Base-by-base conservation (phyloP, 2,329 filamentous ascomycete species). In the Exophiala xenobiotica region DNA sequence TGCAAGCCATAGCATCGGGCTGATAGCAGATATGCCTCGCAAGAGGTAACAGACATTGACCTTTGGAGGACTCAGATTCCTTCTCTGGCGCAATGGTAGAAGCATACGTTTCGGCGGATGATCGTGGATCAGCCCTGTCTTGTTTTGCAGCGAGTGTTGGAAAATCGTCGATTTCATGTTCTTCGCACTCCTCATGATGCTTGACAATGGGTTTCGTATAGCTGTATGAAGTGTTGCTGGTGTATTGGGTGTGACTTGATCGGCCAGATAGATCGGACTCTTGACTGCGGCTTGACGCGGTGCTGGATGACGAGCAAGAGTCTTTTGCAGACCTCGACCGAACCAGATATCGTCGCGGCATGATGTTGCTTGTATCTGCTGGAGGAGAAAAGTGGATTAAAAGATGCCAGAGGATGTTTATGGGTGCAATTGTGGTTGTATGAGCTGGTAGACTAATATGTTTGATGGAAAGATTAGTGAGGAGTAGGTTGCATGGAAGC, bases 81-180 rank as follows among this genome's bases (percentile, higher is more conserved):
- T 82, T 77, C 37, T 80, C 76, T 3, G 85, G 88, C 24, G 79
- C 74, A 24, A 81, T 73, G 2, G 84, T 87, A 4, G 90, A 96
- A 62, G 84, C 82, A 68, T 91, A 95, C 1, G 90, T 95, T 54
- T 89, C 86, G 60, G 83, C 78, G 0, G 90, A 93, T 20, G 80
- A 77, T 39, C 79, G 76, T 14, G 64, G 65, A 37, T 65, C 61
- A 27, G 57, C 49, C 35, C 53, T 45, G 41, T 49, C 49, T 20
- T 59, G 33, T 18, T 59, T 48, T 16, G 61, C 57, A 49, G 61
- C 59, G 9, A 11, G 27, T 6, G 27, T 24, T 16, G 33, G 9
- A 23, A 49, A 43, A 5, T 57, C 41, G 31, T 46, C 26, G 24
- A 49, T 24, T 19, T 50, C 46, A 39, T 49, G 26, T 50, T 52